These are phyloP conservation scores for Panicum virgatum DNA, from an alignment of 202 grass and related monocot genomes.

Conservation along the genomic window DNA sequence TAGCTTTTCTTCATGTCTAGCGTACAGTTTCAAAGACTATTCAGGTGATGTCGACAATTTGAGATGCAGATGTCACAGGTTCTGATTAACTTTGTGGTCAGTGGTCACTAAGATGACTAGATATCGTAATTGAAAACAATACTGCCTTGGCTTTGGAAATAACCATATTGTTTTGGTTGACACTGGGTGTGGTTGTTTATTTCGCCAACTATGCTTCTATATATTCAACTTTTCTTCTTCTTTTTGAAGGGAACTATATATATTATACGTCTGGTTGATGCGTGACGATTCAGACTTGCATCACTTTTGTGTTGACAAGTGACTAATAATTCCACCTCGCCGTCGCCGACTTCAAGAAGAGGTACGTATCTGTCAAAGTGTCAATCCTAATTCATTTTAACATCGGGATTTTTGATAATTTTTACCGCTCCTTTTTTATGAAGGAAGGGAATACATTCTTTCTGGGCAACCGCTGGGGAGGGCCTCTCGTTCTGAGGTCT, in stretches of 20 bases:
- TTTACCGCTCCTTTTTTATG: background rate
- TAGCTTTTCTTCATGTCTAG: slow-evolving; percentile 6
- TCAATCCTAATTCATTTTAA: background rate
- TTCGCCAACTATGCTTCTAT: slow-evolving; percentile 1
- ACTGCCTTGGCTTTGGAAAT: too few relatives aligned
- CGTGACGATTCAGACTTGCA: slow-evolving; percentile 10
- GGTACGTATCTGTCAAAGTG: background rate
- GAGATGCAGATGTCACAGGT: too few relatives aligned
- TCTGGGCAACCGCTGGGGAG: background rate
- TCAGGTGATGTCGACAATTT: background rate
- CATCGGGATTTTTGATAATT: background rate
- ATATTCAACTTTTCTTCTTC: background rate
- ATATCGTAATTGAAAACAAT: too few relatives aligned
- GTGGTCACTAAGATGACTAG: background rate
- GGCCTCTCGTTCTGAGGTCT: too few relatives aligned
- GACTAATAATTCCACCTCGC: background rate
- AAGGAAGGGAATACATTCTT: background rate
- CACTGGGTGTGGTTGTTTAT: background rate
- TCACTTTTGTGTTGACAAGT: background rate
- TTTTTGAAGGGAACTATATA: background rate
- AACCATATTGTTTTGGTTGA: slow-evolving; percentile 16
- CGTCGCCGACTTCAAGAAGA: background rate
- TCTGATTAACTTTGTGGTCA: background rate
- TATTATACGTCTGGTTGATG: background rate
- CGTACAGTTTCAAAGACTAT: background rate